Base-by-base conservation (phyloP, 495 filamentous ascomycete species). In the Hamigera avellanea region DNA sequence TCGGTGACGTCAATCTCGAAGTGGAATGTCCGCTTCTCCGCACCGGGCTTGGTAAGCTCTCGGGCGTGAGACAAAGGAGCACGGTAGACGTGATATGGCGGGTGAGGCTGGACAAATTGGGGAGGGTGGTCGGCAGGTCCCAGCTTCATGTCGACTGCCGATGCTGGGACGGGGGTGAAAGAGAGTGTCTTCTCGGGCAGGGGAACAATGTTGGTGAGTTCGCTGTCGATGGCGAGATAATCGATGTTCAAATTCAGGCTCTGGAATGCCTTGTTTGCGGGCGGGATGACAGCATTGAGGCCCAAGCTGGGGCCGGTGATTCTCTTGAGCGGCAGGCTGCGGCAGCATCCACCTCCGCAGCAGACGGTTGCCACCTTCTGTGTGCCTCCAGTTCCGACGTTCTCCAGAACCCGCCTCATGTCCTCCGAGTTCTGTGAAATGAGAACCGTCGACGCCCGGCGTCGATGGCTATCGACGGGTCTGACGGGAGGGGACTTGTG, bases 1-100 rank as follows among this genome's bases (percentile, higher is more conserved):
- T 94, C 78, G 18, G 91, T 96, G 29, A 98, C 83, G 47, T 96
- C 91, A 26, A 98, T 74, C 43, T 95, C 91, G 46, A 95, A 95
- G 54, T 98, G 91, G 57, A 86, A 95, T 0, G 91, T 98, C 29
- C 88, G 70, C 70, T 96, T 96, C 64, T 89, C 82, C 8, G 91
- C 91, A n/a, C 88, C 88, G n/a, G 69, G 63, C 42, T 76, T 79
- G 1, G 91, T 98, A 39, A 98, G 60, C 56, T 95, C 86, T 18
- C 91, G 80, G 1, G 86, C 76, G 48, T 74, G 74, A 53, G 82
- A 75, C 28, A 98, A 71, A 40, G 76, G 83, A 15, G 88, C 87
- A 7, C 86, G 80, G 57, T 80, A 91, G 32, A 98, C 88, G 35
- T 86, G 70, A 54, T 93, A 86, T 1, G 91, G 91, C 26, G 83